Evolutionary conservation across 1,284 basidiomycete genomes (phyloP), one percentile per base, ranked within the genome.

Genomic region (Sphagnurus paluster): DNA sequence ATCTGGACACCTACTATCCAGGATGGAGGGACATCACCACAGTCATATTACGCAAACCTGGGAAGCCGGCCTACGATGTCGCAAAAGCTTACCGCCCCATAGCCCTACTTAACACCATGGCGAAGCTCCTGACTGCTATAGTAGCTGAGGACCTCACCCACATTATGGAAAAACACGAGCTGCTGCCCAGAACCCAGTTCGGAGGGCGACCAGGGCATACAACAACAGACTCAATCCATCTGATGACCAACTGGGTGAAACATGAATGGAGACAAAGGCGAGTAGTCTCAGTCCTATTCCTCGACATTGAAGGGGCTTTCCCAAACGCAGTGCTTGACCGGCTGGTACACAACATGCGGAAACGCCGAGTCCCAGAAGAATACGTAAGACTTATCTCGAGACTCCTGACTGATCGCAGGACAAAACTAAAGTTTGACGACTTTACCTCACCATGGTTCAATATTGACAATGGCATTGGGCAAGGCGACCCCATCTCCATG

Each of bases 231-330:
- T 44, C 42, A 5, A 24, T 49, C 1, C 47, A 49, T 8, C 17
- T 59, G 10, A 45, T 72, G 3, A 54, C 57, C 0, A 30, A 57
- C 21, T 54, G 28, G 16, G 61, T 71, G 39, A 64, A 65, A 43
- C 41, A 56, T 9, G 56, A 59, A n/a, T 68, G 65, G 63, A 23
- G 54, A n/a, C 44, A 55, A n/a, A 47, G 55, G 1, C 50, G 60
- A 26, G 48, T 50, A 2, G 38, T 46, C 9, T 40, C 38, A 4
- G 49, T 50, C 1, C 56, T 69, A 0, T 62, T 64, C 26, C 46
- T 65, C 0, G 61, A 67, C 44, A 57, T 69, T 7, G 56, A 66
- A 36, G 63, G 57, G 0, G 67, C 66, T 0, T 71, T 71, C 45
- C 65, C 65, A 0, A 68, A 58, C 23, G 59, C 59, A 0, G 51